Evolutionary conservation across 305 asterid species (phyloP).

Genomic region (Rubia peregrina): DNA sequence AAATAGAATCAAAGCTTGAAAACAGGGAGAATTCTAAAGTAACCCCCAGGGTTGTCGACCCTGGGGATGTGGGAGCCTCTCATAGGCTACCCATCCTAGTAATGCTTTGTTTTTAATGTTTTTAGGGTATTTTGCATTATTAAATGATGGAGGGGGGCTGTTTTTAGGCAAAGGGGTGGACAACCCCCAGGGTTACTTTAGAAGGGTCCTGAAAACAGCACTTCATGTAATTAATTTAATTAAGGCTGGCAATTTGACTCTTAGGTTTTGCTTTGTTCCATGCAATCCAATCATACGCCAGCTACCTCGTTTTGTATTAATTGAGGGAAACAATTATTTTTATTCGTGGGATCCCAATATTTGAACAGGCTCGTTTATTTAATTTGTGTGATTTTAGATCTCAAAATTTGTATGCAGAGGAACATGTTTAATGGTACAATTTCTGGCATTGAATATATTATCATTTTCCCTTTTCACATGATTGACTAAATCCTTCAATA

Average conservation of each 20-base stretch:
- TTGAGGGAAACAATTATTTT: not conserved
- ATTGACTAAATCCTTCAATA: not conserved
- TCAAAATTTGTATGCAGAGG: conserved; percentile 1
- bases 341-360: not conserved
- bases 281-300: conserved; percentile 13
- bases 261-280: not conserved
- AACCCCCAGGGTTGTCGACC: too few relatives aligned
- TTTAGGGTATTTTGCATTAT: too few relatives aligned
- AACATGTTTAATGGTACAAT: conserved; percentile 2
- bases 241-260: conserved; percentile 22
- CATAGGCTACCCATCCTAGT: too few relatives aligned
- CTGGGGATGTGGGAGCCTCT: too few relatives aligned
- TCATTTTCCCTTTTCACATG: not conserved
- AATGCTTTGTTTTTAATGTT: too few relatives aligned
- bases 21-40: too few relatives aligned
- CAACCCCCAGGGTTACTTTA: too few relatives aligned
- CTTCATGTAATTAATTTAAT: not conserved
- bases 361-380: not conserved
- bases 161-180: too few relatives aligned
- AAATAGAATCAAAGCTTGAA: not conserved
- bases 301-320: conserved; percentile 7
- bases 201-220: too few relatives aligned
- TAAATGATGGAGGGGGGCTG: too few relatives aligned
- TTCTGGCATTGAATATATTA: not conserved
- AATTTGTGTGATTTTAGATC: not conserved